Base-by-base conservation (phyloP, 2,329 filamentous ascomycete species). In the Aspergillus neotritici region DNA sequence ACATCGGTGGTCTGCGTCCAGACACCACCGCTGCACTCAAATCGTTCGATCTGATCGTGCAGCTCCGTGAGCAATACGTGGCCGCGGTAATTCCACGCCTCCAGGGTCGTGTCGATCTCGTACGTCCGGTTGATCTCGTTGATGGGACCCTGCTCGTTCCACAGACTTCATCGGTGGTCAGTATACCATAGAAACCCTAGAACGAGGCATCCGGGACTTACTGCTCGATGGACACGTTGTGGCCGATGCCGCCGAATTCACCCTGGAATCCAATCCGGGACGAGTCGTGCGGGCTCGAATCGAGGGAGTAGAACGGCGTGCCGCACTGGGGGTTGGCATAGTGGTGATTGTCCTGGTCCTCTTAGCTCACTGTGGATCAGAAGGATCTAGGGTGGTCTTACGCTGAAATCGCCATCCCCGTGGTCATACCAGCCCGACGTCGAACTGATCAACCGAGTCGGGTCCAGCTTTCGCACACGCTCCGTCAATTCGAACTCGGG, bases 1-100 rank as follows among this genome's bases (percentile, higher is more conserved):
- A 87, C 83, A 53, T 87, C 84, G 0, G 80, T 84, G 0, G 83
- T 87, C 67, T 87, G 83, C 1, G 84, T 87, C 75, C 82, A 87
- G 0, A 87, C 76, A 9, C 76, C 84, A 0, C 78, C 83, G 29
- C 77, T 83, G 64, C 84, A 87, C 0, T 78, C 72, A 43, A 73
- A 86, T 9, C 64, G 64, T 45, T 78, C 70, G 10, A 72, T 61
- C 46, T 78, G 76, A 2, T 73, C 70, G 10, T 59, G 55, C 3
- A 79, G 60, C 45, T 78, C 73, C 3, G 39, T 51, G 3, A 78
- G 64, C 2, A 78, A 59, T 11, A 74, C 53, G 33, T 81, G 74
- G 1, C 77, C 75, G 38, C 83, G 79, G 58, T 83, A 83, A 62
- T 86, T 86, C 76, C 82, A 87, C 0, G 74, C 69, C 0, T 78